Evolutionary conservation across 2,329 filamentous ascomycete genomes (phyloP).

Genomic region (Talaromyces sp.): DNA sequence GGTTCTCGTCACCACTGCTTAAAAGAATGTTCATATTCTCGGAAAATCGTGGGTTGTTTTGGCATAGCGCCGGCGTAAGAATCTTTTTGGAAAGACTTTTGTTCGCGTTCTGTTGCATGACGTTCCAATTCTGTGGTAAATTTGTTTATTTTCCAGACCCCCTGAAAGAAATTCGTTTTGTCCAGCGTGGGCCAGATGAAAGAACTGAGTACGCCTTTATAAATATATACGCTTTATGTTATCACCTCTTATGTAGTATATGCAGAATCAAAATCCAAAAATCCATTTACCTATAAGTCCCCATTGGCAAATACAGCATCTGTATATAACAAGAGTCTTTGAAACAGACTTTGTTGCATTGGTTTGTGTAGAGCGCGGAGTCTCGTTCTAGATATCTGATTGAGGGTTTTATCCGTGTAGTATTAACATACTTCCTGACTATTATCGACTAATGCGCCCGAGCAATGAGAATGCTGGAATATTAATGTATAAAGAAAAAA

Average conservation of each 20-base stretch:
- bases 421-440: neutral
- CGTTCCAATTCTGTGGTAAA: slow-evolving; percentile 5
- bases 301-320: neutral
- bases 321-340: neutral
- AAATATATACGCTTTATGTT: slow-evolving; percentile 11
- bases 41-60: slow-evolving; percentile 12
- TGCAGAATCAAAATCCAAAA: slow-evolving; percentile 8
- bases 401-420: neutral
- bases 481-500: too few relatives aligned
- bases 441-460: neutral
- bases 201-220: slow-evolving; percentile 6
- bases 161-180: neutral
- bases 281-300: neutral
- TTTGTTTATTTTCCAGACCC: slow-evolving; percentile 1
- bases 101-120: slow-evolving; percentile 4
- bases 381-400: neutral
- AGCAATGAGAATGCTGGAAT: neutral
- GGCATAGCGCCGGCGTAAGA: slow-evolving; percentile 16
- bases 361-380: too few relatives aligned
- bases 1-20: neutral
- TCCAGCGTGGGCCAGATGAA: neutral
- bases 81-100: slow-evolving; percentile 13
- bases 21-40: neutral
- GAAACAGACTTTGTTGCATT: neutral
- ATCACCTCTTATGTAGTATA: slow-evolving; percentile 9